These are phyloP conservation scores for Thalassiosira sp. DNA, from an alignment of 352 stramenopile genomes.

Conservation along the genomic window DNA sequence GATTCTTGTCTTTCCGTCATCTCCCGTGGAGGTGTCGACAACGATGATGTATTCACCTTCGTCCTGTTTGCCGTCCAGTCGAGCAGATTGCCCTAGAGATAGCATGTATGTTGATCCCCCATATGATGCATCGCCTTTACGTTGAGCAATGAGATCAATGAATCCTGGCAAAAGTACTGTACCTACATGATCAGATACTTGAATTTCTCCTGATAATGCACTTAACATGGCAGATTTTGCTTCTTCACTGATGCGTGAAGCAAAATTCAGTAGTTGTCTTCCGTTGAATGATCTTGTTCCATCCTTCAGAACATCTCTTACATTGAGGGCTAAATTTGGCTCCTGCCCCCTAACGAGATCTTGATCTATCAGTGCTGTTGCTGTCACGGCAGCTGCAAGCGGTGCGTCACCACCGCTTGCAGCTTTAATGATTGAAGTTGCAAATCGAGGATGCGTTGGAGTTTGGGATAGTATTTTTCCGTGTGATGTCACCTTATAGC, in stretches of 20 bases:
- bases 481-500: constrained; percentile 50
- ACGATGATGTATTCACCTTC: constrained; percentile 60
- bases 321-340: constrained; percentile 28
- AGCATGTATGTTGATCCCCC: constrained; percentile 66
- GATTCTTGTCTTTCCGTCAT: constrained; percentile 68
- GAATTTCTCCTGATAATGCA: constrained; percentile 6
- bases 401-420: neutral
- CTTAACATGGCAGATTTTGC: constrained; percentile 33
- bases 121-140: constrained; percentile 64
- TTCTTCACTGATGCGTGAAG: constrained; percentile 40
- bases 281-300: constrained; percentile 22
- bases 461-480: constrained; percentile 44
- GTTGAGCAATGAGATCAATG: constrained; percentile 66
- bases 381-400: constrained; percentile 51
- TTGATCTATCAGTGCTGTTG: constrained; percentile 35
- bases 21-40: constrained; percentile 62
- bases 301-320: constrained; percentile 33
- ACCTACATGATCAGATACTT: constrained; percentile 36
- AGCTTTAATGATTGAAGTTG: constrained; percentile 54
- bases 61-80: constrained; percentile 55
- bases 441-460: constrained; percentile 64
- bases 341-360: constrained; percentile 22
- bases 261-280: constrained; percentile 37
- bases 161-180: constrained; percentile 62
- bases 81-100: constrained; percentile 58